These are phyloP conservation scores for Sphaerostilbella broomeana DNA, from an alignment of 2,329 filamentous ascomycete genomes.

Conservation along the genomic window DNA sequence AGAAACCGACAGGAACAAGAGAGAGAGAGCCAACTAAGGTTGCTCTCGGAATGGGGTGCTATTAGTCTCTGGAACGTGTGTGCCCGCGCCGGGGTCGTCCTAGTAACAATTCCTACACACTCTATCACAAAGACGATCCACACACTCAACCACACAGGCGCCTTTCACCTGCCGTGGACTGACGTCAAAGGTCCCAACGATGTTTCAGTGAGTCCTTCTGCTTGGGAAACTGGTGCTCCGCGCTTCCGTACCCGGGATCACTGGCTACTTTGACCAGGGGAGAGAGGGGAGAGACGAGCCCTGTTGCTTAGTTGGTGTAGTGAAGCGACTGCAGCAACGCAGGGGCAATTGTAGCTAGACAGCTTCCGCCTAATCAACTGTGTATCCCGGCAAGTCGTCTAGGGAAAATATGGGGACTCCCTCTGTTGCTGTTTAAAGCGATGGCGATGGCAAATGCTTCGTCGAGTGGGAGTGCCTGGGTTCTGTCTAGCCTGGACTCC, in stretches of 20 bases:
- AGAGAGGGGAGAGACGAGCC: background rate
- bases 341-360: background rate
- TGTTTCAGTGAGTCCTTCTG: background rate
- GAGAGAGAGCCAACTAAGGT: background rate
- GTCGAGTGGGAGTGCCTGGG: too few species aligned
- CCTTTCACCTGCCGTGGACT: slow-evolving; percentile 7
- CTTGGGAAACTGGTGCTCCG: slow-evolving; percentile 1
- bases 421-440: too few species aligned
- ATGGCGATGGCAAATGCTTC: too few species aligned
- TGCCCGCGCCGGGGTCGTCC: slow-evolving; percentile 7
- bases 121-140: too few species aligned
- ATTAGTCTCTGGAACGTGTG: background rate
- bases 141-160: background rate
- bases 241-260: too few species aligned
- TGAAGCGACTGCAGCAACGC: background rate
- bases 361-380: too few species aligned
- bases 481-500: slow-evolving; percentile 1
- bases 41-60: slow-evolving; percentile 8
- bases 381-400: too few species aligned
- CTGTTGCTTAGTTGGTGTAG: too few species aligned
- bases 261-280: too few species aligned
- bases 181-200: slow-evolving; percentile 9
- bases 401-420: too few species aligned
- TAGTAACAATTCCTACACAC: slow-evolving; percentile 3
- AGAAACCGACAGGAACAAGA: too few species aligned